A percentile compares a stretch with the other conserved stretches of the same genome.
Evolutionary conservation across 345 rosid species (phyloP).

Genomic region (Euclidium syriacum): DNA sequence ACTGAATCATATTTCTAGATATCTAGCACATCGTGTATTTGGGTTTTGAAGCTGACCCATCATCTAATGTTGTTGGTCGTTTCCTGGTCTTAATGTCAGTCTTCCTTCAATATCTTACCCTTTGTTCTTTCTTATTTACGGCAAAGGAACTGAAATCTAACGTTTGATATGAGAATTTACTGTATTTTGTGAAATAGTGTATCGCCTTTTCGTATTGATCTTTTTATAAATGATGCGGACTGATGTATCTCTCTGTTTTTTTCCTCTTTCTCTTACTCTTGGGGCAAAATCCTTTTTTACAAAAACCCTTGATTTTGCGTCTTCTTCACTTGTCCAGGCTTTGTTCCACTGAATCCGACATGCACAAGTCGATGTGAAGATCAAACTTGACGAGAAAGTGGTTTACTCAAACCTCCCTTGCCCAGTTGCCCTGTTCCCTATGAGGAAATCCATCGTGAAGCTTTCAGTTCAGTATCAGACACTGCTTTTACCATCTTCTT

Average conservation of each 20-base stretch:
- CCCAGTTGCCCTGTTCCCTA: slow-evolving; percentile 74
- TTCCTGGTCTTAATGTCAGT: slow-evolving; percentile 86
- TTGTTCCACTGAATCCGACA: slow-evolving; percentile 30
- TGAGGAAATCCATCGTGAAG: slow-evolving; percentile 76
- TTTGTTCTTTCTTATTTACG: neutral
- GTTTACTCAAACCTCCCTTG: slow-evolving; percentile 61
- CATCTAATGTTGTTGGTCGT: slow-evolving; percentile 52
- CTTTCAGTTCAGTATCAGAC: slow-evolving; percentile 45
- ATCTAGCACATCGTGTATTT: slow-evolving; percentile 51
- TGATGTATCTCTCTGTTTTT: no score
- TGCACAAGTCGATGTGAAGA: slow-evolving; percentile 8
- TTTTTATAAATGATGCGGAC: no score
- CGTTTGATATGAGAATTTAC: neutral
- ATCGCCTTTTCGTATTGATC: neutral
- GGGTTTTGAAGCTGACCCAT: slow-evolving; percentile 67
- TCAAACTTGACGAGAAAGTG: slow-evolving; percentile 35
- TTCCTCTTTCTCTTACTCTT: no score
- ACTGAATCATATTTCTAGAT: slow-evolving; percentile 39
- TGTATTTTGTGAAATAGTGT: neutral
- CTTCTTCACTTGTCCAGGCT: no score
- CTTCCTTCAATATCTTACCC: neutral
- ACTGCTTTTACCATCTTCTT: neutral
- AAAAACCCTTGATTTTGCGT: no score
- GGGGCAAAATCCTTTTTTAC: no score
- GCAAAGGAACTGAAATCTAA: neutral